Conservation (phyloP, 2,329 filamentous ascomycete species). For the Penicillium sp. region DNA sequence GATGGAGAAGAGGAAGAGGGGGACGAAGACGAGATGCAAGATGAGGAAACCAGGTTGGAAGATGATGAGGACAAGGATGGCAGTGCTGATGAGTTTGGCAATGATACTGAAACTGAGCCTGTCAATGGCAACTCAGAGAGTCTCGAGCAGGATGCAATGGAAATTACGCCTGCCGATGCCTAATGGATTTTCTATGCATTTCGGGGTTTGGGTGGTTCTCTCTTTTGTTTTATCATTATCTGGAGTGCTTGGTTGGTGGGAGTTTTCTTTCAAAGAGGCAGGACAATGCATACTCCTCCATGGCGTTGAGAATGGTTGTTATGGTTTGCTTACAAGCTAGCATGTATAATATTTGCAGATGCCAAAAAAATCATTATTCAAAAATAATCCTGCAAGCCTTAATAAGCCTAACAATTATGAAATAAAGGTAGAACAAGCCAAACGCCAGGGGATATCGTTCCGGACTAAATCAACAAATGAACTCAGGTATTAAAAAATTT, state of each 20-base stretch:
- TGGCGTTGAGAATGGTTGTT: constrained; percentile 4
- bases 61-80: constrained; percentile 5
- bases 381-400: neutral
- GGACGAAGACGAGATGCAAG: constrained; percentile 19
- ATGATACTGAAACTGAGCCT: constrained; percentile 11
- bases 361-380: constrained; percentile 1
- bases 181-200: neutral
- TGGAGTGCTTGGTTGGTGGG: neutral
- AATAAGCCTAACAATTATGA: neutral
- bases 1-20: constrained; percentile 20
- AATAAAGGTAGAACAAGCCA: constrained; percentile 17
- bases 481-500: neutral
- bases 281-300: neutral
- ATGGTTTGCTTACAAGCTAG: constrained; percentile 3
- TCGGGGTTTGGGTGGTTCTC: neutral
- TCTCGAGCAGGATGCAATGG: constrained; percentile 15
- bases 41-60: constrained; percentile 14
- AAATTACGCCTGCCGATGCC: constrained; percentile 12
- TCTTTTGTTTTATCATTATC: neutral
- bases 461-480: constrained; percentile 16
- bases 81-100: constrained; percentile 2
- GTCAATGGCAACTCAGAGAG: constrained; percentile 6
- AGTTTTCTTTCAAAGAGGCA: neutral
- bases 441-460: constrained; percentile 14
- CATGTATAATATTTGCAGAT: constrained; percentile 11